phyloP scores from a whole-genome alignment of 2,329 filamentous ascomycete species.

The Monilinia laxa region DNA sequence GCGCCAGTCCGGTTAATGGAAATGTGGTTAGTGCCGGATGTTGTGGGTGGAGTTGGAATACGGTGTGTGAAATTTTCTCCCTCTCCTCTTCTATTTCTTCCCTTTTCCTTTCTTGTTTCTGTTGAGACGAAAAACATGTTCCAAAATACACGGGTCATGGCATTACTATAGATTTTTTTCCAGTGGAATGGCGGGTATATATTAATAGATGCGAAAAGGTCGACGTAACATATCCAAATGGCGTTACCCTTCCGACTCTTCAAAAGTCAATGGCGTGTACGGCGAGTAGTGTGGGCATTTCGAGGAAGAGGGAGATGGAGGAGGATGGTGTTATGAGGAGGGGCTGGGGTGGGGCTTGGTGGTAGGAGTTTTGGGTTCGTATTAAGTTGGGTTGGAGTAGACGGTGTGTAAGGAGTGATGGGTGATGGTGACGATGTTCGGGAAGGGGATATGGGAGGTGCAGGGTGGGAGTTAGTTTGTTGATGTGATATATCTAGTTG shows the following conservation, averaged over 20 bases:
- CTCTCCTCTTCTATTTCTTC: neutral
- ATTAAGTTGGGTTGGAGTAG: neutral
- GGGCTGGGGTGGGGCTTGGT: slow-evolving; percentile 25
- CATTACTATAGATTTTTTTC: neutral
- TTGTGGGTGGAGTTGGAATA: slow-evolving; percentile 11
- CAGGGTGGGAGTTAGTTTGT: too few relatives aligned
- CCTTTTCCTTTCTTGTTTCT: neutral
- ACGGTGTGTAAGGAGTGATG: neutral
- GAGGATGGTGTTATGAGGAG: neutral
- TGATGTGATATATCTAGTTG: too few relatives aligned
- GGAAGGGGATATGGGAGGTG: too few relatives aligned
- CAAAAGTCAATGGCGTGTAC: slow-evolving; percentile 14
- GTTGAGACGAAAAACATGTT: neutral
- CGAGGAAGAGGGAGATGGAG: neutral
- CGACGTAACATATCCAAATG: neutral
- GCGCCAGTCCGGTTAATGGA: neutral
- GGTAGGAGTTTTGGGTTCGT: neutral
- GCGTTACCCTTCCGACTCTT: neutral
- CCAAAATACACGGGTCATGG: neutral
- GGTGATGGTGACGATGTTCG: neutral
- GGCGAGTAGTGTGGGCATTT: slow-evolving; percentile 7
- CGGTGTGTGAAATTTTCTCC: neutral
- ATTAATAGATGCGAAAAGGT: neutral
- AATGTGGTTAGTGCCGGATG: neutral
- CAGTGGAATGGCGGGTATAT: neutral